phyloP scores from a whole-genome alignment of 1,284 basidiomycete species.

The Pterula multifida region DNA sequence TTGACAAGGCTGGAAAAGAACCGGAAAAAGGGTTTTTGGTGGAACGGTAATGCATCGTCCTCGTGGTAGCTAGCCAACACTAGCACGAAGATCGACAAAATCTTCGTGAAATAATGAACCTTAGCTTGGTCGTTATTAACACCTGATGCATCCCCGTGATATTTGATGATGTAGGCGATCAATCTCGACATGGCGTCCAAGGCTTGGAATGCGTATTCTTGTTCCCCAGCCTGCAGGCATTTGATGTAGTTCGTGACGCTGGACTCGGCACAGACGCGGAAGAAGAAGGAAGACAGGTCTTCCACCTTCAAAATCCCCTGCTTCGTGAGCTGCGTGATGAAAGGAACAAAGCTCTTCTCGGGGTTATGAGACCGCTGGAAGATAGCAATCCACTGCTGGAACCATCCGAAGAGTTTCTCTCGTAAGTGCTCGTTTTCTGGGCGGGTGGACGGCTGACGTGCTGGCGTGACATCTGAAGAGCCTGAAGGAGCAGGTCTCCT shows the following conservation, averaged over 20 bases:
- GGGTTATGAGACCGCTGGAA: conserved; percentile 85
- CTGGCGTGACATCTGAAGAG: conserved; percentile 22
- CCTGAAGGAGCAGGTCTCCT: conserved; percentile 29
- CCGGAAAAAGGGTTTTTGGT: conserved; percentile 97
- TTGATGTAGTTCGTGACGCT: conserved; percentile 90
- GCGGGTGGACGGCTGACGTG: conserved; percentile 40
- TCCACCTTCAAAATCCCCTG: conserved; percentile 96
- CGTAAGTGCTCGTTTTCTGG: conserved; percentile 61
- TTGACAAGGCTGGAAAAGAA: conserved; percentile 96
- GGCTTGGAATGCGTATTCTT: conserved; percentile 76
- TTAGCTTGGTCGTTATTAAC: conserved; percentile 89
- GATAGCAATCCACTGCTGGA: conserved; percentile 91
- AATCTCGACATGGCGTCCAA: conserved; percentile 93
- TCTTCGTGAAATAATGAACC: conserved; percentile 95
- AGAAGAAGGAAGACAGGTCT: conserved; percentile 95
- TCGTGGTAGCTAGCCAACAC: conserved; percentile 94
- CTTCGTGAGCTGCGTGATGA: conserved; percentile 91
- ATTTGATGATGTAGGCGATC: conserved; percentile 98
- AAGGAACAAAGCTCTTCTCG: conserved; percentile 95
- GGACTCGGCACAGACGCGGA: conserved; percentile 93
- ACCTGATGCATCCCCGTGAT: conserved; percentile 87
- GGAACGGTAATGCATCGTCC: conserved; percentile 83
- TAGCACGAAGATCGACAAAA: conserved; percentile 93
- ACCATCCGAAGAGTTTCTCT: conserved; percentile 63
- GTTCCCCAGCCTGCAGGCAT: conserved; percentile 69